Base-by-base conservation (phyloP, 208 protist species). In the Wallacemonas sp. region DNA sequence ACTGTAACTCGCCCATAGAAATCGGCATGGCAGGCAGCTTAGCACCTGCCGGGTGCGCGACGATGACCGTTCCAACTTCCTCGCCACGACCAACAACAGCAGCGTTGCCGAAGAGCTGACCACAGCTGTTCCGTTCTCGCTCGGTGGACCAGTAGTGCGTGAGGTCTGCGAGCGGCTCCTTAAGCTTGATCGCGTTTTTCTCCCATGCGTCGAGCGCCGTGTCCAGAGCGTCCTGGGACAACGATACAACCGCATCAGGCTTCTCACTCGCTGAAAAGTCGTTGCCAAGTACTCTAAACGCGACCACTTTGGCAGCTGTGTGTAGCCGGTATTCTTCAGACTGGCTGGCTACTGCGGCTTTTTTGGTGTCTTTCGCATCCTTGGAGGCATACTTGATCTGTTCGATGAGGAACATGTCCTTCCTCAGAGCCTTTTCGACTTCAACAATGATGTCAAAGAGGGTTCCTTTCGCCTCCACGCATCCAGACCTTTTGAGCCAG, bases 331-430 rank as follows among this genome's bases (percentile, higher is more conserved):
- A 84, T 11, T 63, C 68, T n/a, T 94, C 87, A 1, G 79, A 66
- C n/a, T 73, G 74, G 60, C 62, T 73, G n/a, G 82, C 77, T 58
- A 85, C 87, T 59, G 66, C 26, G 27, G 77, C 74, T 63, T 82
- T 89, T 47, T 80, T 87, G 22, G 53, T 68, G 36, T 94, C 84
- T 59, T 93, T 90, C 28, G 70, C 44, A 28, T 93, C 80, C 68
- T 90, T 93, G 14, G 80, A 76, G 21, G 75, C 62, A 45, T 89
- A 93, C 61, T 93, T 90, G 42, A 86, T 84, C 62, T 90, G 77
- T 68, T 93, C 80, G 21, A 69, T 56, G 14, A 82, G 28, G 62
- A 80, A 84, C 67, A 90, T 77, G 64, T 93, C 86, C 42, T 86
- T 68, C 14, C 82, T 62, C 65, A 93, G 79, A 5, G 69, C 75